Conservation (phyloP, 2,329 filamentous ascomycete species). For the Sordariomycetes sp. region DNA sequence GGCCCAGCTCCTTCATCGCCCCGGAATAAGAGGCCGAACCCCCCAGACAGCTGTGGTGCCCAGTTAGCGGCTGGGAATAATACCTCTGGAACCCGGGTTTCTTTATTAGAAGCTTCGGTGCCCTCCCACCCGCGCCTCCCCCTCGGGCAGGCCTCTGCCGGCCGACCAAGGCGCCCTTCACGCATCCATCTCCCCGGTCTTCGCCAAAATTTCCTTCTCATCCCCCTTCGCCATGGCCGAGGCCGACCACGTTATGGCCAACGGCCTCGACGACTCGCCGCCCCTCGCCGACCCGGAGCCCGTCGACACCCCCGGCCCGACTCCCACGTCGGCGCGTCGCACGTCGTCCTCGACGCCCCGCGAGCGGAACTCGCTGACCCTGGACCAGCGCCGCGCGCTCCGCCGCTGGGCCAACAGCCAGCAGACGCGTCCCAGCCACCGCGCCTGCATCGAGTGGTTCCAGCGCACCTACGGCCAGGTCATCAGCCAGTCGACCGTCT, state of each 20-base stretch:
- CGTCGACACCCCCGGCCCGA: conserved; percentile 11
- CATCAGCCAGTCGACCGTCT: conserved; percentile 54
- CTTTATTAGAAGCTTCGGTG: not conserved
- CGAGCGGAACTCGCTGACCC: conserved; percentile 49
- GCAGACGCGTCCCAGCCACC: conserved; percentile 45
- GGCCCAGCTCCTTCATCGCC: conserved; percentile 17
- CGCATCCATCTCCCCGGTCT: not conserved
- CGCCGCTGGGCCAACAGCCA: conserved; percentile 50
- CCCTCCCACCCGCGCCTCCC: not conserved
- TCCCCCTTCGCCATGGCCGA: conserved; percentile 11
- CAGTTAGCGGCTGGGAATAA: conserved; percentile 1
- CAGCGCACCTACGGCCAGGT: conserved; percentile 44
- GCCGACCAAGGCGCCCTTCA: not conserved
- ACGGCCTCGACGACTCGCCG: conserved; percentile 13
- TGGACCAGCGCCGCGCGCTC: conserved; percentile 50
- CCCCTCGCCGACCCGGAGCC: conserved; percentile 16
- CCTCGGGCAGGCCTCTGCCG: conserved; percentile 3
- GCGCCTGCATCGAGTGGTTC: conserved; percentile 55
- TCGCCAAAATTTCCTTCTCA: not conserved
- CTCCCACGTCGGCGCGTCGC: not conserved
- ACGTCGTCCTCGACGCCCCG: conserved; percentile 14
- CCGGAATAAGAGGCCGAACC: conserved; percentile 12
- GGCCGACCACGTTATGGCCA: conserved; percentile 22
- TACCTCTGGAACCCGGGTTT: not conserved
- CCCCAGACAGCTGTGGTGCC: conserved; percentile 10